Evolutionary conservation across 2,329 filamentous ascomycete species (phyloP), one percentile per base, ranked within the genome.

Genomic region (Cladorrhinum sp.): DNA sequence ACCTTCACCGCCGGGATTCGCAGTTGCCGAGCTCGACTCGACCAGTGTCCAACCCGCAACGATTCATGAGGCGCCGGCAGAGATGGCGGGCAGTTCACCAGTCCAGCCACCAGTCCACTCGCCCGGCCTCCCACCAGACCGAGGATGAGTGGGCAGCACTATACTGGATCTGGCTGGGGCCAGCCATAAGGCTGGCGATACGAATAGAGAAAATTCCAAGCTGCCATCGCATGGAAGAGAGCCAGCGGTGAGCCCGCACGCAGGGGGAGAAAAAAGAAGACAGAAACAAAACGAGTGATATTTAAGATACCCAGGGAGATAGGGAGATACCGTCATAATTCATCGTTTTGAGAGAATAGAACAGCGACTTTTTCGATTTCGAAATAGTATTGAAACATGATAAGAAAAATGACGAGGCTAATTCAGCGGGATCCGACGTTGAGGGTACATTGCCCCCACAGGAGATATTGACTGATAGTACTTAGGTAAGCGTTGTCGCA

Each of bases 11-110:
- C 51, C 51, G 28, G 23, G n/a, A 46, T 20, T 46, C 42, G n/a
- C 42, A 46, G 42, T 46, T 46, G 42, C n/a, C 42, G 54, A 57
- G 26, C 24, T 48, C 14, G 54, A 57, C 33, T 36, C 39, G 33
- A 28, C 21, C 20, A 39, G 7, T 16, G 21, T 21, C 16, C 53
- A 46, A 9, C 53, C 33, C 39, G 30, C 53, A 55, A 8, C 54
- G 42, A 46, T 46, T 16, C n/a, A 46, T 46, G 42, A 46, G 42
- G 16, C n/a, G 42, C 42, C 42, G 42, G 42, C 42, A 18, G 42
- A 46, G 42, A 46, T 18, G 42, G 18, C 16, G n/a, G 3, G n/a
- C 42, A 46, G 42, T 21, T 7, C 4, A 12, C 36, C 26, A 10
- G 10, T 30, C 26, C 4, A 4, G 26, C 10, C 26, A 30, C 26